phyloP scores from a whole-genome alignment of 768 basidiomycete genomes.

The Tulasnella sp. region DNA sequence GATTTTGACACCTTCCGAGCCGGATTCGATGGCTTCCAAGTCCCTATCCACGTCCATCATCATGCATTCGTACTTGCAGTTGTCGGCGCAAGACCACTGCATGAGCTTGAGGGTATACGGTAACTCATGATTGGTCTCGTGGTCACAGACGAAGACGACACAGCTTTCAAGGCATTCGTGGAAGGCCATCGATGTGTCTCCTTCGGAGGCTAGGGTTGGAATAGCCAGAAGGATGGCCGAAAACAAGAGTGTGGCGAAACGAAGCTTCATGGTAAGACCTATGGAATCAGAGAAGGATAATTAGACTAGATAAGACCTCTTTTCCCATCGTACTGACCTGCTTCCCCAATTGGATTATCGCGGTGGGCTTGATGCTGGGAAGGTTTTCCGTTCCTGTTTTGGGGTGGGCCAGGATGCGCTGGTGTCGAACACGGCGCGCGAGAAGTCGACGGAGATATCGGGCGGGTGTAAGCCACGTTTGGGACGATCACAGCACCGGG shows the following conservation, averaged over 20 bases:
- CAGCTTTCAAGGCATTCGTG: constrained; percentile 51
- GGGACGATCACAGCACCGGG: not conserved
- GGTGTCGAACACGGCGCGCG: not conserved
- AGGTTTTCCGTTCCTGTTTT: not conserved
- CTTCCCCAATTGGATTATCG: not conserved
- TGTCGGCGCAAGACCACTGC: constrained; percentile 80
- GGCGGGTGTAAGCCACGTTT: not conserved
- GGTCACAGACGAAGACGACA: constrained; percentile 40
- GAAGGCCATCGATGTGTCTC: constrained; percentile 57
- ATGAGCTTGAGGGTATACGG: constrained; percentile 59
- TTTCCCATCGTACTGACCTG: not conserved
- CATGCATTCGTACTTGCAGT: constrained; percentile 90
- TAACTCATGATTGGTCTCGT: constrained; percentile 25
- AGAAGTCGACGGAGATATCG: not conserved
- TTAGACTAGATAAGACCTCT: not conserved
- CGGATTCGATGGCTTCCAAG: constrained; percentile 34
- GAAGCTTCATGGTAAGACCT: not conserved
- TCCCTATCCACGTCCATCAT: constrained; percentile 65
- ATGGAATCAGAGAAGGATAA: not conserved
- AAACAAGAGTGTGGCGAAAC: not conserved
- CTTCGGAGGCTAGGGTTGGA: constrained; percentile 50
- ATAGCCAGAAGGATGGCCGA: not conserved
- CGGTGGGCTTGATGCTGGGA: not conserved
- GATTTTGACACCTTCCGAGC: constrained; percentile 34
- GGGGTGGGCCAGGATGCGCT: not conserved